phyloP scores from a whole-genome alignment of 306 rosid species.

The Abrus precatorius region DNA sequence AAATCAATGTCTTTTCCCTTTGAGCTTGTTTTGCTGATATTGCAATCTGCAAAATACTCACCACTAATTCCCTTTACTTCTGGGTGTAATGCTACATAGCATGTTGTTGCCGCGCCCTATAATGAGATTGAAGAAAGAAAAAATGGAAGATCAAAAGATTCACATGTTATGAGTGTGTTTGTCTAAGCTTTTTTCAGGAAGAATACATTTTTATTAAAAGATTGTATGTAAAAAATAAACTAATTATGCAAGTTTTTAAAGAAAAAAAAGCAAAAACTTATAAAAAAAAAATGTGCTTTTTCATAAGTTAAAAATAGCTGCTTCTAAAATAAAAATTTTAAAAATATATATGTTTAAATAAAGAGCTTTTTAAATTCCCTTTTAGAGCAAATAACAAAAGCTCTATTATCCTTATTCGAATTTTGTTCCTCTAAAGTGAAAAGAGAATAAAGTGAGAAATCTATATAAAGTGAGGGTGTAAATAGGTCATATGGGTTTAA shows the following conservation, averaged over 20 bases:
- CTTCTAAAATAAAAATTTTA: not conserved
- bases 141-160: constrained; percentile 5
- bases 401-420: too few species aligned
- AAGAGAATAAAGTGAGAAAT: too few species aligned
- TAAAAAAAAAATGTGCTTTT: too few species aligned
- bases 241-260: too few species aligned
- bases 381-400: not conserved
- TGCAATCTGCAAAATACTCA: constrained; percentile 67
- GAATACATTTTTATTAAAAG: not conserved
- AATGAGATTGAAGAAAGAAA: constrained; percentile 22
- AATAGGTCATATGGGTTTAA: not conserved
- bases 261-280: too few species aligned
- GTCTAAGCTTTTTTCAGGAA: not conserved
- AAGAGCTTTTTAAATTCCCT: too few species aligned
- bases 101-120: constrained; percentile 83
- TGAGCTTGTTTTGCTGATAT: constrained; percentile 55
- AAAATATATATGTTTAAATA: too few species aligned
- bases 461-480: not conserved
- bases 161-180: not conserved
- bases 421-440: too few species aligned
- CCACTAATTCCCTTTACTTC: constrained; percentile 75
- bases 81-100: constrained; percentile 85
- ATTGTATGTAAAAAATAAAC: too few species aligned
- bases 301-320: too few species aligned
- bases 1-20: constrained; percentile 57